Evolutionary conservation across 345 rosid genomes (phyloP).

Genomic region (Eucalyptus polyanthemos): DNA sequence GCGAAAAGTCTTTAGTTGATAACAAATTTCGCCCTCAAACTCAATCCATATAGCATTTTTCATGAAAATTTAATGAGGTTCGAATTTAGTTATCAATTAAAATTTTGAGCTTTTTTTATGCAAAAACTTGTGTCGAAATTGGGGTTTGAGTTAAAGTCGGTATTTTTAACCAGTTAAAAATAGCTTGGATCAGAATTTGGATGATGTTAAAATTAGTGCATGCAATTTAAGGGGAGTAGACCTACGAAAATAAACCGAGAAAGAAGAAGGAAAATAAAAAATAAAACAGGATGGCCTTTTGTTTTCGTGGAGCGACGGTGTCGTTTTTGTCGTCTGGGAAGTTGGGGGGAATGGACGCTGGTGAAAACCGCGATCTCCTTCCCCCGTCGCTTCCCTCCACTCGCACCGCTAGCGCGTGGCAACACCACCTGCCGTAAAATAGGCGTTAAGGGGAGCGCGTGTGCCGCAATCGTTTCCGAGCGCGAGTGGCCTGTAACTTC

Average conservation of each 20-base stretch:
- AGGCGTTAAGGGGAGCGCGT: background rate
- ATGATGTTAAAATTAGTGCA: background rate
- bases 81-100: fast-evolving
- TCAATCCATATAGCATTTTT: no score
- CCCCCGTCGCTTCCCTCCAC: background rate
- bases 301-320: no score
- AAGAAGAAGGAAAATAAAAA: background rate
- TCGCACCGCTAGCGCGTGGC: background rate
- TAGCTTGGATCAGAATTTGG: no score
- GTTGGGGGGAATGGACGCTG: no score
- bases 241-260: background rate
- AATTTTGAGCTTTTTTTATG: no score
- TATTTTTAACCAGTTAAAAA: no score
- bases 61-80: background rate
- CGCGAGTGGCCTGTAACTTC: background rate
- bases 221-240: background rate
- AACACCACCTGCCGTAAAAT: fast-evolving
- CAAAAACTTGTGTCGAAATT: no score
- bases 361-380: background rate
- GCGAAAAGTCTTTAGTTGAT: no score
- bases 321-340: no score
- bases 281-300: background rate
- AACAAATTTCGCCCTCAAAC: fast-evolving
- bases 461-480: background rate
- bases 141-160: background rate